Evolutionary conservation across 495 filamentous ascomycete species (phyloP).

Genomic region (Hyaloscypha hepaticicola): DNA sequence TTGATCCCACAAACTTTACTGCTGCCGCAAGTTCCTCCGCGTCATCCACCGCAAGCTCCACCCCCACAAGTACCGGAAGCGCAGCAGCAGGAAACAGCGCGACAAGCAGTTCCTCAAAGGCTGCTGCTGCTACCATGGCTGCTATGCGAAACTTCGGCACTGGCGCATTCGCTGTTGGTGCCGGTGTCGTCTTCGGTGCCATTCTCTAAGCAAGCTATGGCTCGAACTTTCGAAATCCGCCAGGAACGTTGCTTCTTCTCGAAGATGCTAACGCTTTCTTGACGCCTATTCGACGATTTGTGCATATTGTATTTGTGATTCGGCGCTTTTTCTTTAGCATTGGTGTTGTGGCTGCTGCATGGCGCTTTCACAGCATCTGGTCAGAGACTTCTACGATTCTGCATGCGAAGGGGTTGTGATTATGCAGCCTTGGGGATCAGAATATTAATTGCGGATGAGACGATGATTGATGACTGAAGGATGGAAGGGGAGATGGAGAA

Average conservation of each 20-base stretch:
- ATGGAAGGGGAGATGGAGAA: background rate
- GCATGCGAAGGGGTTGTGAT: background rate
- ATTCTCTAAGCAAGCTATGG: constrained; percentile 25
- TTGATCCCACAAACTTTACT: constrained; percentile 37
- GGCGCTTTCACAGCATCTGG: constrained; percentile 19
- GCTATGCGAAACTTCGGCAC: constrained; percentile 36
- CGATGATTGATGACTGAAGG: constrained; percentile 25
- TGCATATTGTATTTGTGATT: constrained; percentile 31
- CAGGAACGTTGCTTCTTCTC: background rate
- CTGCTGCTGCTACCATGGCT: constrained; percentile 36
- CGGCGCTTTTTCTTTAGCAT: constrained; percentile 32
- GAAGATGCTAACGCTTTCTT: background rate
- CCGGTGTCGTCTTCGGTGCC: constrained; percentile 38
- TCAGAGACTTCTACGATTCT: background rate
- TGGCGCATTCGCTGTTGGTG: constrained; percentile 38
- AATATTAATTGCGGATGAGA: constrained; percentile 10
- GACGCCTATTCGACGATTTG: constrained; percentile 11
- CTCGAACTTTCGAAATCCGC: background rate
- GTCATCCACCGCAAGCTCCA: constrained; percentile 28
- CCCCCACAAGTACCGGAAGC: constrained; percentile 28
- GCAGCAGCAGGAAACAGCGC: constrained; percentile 24
- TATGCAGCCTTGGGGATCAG: constrained; percentile 1
- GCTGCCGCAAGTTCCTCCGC: constrained; percentile 30
- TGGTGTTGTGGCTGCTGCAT: constrained; percentile 32
- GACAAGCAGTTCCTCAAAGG: constrained; percentile 22